phyloP scores from a whole-genome alignment of 73 alveolate species.

The Uronychia binucleata region DNA sequence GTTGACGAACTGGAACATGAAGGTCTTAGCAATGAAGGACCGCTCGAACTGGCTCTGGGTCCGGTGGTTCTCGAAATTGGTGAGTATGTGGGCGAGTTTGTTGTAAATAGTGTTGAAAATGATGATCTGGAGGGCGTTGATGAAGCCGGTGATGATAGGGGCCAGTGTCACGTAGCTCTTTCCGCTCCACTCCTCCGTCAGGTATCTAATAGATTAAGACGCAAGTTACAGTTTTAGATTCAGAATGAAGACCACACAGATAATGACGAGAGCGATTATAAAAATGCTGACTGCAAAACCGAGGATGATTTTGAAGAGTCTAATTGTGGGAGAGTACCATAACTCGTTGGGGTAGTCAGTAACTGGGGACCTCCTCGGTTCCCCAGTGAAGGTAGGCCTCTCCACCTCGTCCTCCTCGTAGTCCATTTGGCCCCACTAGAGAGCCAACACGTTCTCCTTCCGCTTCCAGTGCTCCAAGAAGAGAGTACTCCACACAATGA shows the following conservation, averaged over 20 bases:
- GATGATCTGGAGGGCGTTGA: slow-evolving; percentile 59
- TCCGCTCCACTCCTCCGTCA: slow-evolving; percentile 5
- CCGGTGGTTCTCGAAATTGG: slow-evolving; percentile 63
- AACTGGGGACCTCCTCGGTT: slow-evolving; percentile 44
- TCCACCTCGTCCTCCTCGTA: slow-evolving; percentile 69
- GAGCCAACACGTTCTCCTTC: slow-evolving; percentile 41
- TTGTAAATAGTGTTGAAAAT: slow-evolving; percentile 55
- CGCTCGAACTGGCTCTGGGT: slow-evolving; percentile 57
- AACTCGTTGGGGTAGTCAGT: slow-evolving; percentile 49
- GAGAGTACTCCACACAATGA: slow-evolving; percentile 50
- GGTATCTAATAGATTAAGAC: not conserved
- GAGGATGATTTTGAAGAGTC: slow-evolving; percentile 30
- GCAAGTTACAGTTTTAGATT: slow-evolving; percentile 20
- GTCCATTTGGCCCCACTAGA: slow-evolving; percentile 69
- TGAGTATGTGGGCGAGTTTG: slow-evolving; percentile 28
- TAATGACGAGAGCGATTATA: slow-evolving; percentile 54
- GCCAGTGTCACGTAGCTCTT: slow-evolving; percentile 18
- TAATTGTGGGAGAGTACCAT: slow-evolving; percentile 22
- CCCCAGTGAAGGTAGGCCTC: slow-evolving; percentile 57
- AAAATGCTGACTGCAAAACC: slow-evolving; percentile 37
- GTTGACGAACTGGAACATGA: slow-evolving; percentile 65
- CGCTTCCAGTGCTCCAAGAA: slow-evolving; percentile 73
- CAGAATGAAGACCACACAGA: slow-evolving; percentile 34
- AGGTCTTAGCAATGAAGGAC: slow-evolving; percentile 51
- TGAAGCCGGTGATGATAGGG: slow-evolving; percentile 28